These are phyloP conservation scores for Phytophthora ramorum DNA, from an alignment of 352 stramenopile species.

Conservation along the genomic window DNA sequence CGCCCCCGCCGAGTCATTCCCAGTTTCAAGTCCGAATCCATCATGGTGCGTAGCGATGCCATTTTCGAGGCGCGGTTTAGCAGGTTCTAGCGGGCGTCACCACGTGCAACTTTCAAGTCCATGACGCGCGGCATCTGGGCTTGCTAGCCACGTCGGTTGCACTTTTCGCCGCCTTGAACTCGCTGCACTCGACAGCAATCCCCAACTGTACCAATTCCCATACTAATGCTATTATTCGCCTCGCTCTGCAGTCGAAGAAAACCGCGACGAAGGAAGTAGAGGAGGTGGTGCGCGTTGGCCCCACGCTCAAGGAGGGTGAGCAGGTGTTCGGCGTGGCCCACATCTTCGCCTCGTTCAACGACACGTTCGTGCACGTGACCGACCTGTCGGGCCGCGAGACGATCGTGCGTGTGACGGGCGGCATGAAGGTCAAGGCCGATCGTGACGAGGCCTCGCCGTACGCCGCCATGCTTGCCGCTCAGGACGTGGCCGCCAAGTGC, in stretches of 20 bases:
- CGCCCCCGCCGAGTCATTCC: slow-evolving; percentile 49
- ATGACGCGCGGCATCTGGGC: neutral
- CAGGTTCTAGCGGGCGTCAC: neutral
- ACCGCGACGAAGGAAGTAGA: slow-evolving; percentile 91
- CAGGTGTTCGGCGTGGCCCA: slow-evolving; percentile 99
- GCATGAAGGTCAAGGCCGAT: slow-evolving; percentile 99
- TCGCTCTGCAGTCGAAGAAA: slow-evolving; percentile 75
- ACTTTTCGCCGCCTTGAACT: neutral
- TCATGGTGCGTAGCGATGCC: slow-evolving; percentile 67
- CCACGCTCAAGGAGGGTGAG: slow-evolving; percentile 96
- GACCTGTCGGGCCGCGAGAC: slow-evolving; percentile 99
- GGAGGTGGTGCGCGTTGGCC: slow-evolving; percentile 93
- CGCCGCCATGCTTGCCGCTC: slow-evolving; percentile 99
- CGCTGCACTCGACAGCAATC: neutral
- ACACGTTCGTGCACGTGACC: slow-evolving; percentile 99
- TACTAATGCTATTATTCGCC: slow-evolving; percentile 10
- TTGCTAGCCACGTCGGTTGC: slow-evolving; percentile 9
- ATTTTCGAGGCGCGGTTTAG: neutral
- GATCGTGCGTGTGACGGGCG: slow-evolving; percentile 99
- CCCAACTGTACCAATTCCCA: neutral
- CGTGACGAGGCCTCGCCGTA: slow-evolving; percentile 99
- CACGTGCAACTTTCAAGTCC: neutral
- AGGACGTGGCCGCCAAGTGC: slow-evolving; percentile 97
- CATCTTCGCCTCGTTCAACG: slow-evolving; percentile 99
- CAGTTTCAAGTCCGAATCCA: slow-evolving; percentile 89